phyloP scores from a whole-genome alignment of 768 basidiomycete genomes.

The Pisolithus microcarpus region DNA sequence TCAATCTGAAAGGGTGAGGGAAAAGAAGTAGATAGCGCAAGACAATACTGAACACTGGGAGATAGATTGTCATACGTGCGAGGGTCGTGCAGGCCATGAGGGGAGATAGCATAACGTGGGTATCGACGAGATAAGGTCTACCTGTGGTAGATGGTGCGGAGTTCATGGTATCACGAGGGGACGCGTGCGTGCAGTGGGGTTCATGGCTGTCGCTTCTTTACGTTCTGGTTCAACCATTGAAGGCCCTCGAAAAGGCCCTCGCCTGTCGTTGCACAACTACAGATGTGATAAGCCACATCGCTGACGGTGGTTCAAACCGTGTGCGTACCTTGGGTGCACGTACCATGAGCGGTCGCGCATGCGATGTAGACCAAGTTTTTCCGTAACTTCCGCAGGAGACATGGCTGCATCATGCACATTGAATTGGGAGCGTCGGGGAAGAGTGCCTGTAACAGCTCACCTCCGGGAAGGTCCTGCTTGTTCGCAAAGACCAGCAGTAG shows the following conservation, averaged over 20 bases:
- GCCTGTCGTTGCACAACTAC: slow-evolving; percentile 90
- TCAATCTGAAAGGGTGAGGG: background rate
- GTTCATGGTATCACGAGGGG: slow-evolving; percentile 13
- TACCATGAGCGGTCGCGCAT: slow-evolving; percentile 99
- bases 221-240: slow-evolving; percentile 95
- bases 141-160: slow-evolving; percentile 12
- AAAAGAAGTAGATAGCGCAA: slow-evolving; percentile 17
- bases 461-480: slow-evolving; percentile 97
- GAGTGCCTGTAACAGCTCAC: slow-evolving; percentile 38
- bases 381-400: slow-evolving; percentile 99
- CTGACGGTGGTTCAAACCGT: background rate
- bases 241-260: slow-evolving; percentile 96
- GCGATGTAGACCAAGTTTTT: slow-evolving; percentile 88
- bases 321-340: slow-evolving; percentile 88
- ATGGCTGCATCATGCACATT: slow-evolving; percentile 47
- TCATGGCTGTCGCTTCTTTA: slow-evolving; percentile 85
- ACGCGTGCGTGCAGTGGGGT: slow-evolving; percentile 13
- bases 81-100: slow-evolving; percentile 29
- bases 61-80: slow-evolving; percentile 32
- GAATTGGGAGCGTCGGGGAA: slow-evolving; percentile 2
- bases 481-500: slow-evolving; percentile 97
- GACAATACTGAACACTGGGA: slow-evolving; percentile 15
- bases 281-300: slow-evolving; percentile 1
- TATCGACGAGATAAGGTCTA: slow-evolving; percentile 23
- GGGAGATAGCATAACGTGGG: slow-evolving; percentile 28